Conservation (phyloP, 306 rosid species). For the Acmispon strigosus region DNA sequence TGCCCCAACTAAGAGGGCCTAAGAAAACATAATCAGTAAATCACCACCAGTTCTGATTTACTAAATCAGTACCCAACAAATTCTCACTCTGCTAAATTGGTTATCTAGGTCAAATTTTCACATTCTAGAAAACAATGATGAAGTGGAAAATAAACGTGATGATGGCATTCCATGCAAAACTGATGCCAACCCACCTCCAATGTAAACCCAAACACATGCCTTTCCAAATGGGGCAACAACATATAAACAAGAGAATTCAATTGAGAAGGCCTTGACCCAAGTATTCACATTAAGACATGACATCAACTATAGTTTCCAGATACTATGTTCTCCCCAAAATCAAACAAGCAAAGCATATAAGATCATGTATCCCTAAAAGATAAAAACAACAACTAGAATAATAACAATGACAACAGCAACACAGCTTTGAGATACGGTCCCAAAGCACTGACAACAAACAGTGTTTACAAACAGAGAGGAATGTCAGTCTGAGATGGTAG, state of each 20-base stretch:
- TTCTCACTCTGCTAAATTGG: neutral
- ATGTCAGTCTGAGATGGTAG: neutral
- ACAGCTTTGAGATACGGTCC: neutral
- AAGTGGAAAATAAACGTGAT: neutral
- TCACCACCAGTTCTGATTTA: neutral
- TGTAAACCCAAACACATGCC: neutral
- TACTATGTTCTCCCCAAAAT: neutral
- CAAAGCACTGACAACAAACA: neutral
- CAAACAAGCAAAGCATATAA: neutral
- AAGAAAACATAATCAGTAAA: neutral
- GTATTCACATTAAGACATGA: neutral
- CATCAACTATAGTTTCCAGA: neutral
- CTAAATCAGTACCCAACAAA: neutral
- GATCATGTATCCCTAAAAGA: neutral
- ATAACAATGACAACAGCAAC: neutral
- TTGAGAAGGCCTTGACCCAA: neutral
- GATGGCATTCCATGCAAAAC: neutral
- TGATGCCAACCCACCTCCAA: neutral
- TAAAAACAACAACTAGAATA: neutral
- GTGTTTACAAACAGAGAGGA: neutral
- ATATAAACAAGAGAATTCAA: neutral
- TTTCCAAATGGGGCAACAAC: neutral
- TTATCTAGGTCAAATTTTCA: neutral
- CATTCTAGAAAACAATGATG: neutral
- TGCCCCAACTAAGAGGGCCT: neutral